A percentile compares a stretch with the other conserved stretches of the same genome.
Evolutionary conservation across 192 early-diverging fungal species (phyloP).

Genomic region (Backusella psychrophila): DNA sequence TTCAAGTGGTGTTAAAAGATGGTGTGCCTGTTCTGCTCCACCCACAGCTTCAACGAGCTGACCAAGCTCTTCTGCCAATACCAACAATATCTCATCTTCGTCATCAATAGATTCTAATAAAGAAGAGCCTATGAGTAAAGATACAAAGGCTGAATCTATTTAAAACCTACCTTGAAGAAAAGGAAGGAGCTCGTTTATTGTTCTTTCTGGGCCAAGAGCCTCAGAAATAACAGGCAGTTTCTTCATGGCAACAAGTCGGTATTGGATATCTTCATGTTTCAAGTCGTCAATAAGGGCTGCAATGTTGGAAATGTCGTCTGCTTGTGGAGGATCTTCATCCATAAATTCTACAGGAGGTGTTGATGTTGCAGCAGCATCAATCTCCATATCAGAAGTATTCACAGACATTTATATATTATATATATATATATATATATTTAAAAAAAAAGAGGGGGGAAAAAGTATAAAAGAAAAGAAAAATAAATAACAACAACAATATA

Average conservation of each 20-base stretch:
- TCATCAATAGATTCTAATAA: slow-evolving; percentile 93
- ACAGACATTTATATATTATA: background rate
- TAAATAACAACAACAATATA: background rate
- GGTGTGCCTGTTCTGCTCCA: slow-evolving; percentile 79
- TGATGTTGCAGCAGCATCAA: slow-evolving; percentile 11
- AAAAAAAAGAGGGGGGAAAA: background rate
- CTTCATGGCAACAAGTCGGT: slow-evolving; percentile 79
- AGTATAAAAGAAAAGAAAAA: background rate
- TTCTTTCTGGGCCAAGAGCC: slow-evolving; percentile 92
- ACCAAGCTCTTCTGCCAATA: slow-evolving; percentile 91
- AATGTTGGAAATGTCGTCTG: slow-evolving; percentile 68
- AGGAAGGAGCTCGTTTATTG: slow-evolving; percentile 91
- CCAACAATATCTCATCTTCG: slow-evolving; percentile 93
- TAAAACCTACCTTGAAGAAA: slow-evolving; percentile 82
- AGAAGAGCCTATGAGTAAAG: background rate
- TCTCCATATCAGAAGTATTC: slow-evolving; percentile 14
- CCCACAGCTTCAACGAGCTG: slow-evolving; percentile 93
- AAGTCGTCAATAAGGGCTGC: slow-evolving; percentile 89
- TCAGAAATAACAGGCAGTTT: slow-evolving; percentile 82
- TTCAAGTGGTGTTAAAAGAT: slow-evolving; percentile 87
- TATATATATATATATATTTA: background rate
- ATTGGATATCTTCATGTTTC: slow-evolving; percentile 84
- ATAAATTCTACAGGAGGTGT: slow-evolving; percentile 17
- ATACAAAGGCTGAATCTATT: background rate
- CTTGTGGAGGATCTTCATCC: slow-evolving; percentile 16